These are phyloP conservation scores for Xylariales sp. DNA, from an alignment of 2,329 filamentous ascomycete genomes.

Conservation along the genomic window DNA sequence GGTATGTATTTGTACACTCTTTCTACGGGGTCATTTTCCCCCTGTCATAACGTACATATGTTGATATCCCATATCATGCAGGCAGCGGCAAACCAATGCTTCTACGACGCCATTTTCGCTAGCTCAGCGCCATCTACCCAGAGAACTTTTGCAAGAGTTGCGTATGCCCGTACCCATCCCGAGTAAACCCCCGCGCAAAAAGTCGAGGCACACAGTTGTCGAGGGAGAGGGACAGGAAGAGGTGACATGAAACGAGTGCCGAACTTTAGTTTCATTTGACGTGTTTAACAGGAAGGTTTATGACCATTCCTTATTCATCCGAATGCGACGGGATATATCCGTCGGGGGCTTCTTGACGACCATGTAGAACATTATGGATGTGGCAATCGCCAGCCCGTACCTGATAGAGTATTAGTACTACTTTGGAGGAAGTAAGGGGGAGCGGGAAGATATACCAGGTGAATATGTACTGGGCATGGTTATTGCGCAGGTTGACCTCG, in stretches of 20 bases:
- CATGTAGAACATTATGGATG: conserved; percentile 96
- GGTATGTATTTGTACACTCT: conserved; percentile 65
- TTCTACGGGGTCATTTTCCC: conserved; percentile 24
- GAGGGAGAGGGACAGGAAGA: conserved; percentile 58
- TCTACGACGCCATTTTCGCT: conserved; percentile 83
- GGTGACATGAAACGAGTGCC: conserved; percentile 42
- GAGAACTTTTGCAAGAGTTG: conserved; percentile 85
- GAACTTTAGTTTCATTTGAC: conserved; percentile 22
- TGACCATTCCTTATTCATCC: conserved; percentile 81
- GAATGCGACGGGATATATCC: conserved; percentile 77
- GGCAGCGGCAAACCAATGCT: conserved; percentile 80
- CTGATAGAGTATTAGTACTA: conserved; percentile 57
- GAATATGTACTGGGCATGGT: conserved; percentile 98
- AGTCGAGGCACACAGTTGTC: conserved; percentile 52
- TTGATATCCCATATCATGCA: conserved; percentile 54
- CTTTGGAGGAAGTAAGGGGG: neutral
- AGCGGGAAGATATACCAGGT: conserved; percentile 78
- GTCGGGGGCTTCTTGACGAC: conserved; percentile 87
- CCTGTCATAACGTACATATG: conserved; percentile 34
- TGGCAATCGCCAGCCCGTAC: conserved; percentile 87
- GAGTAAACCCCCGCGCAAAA: conserved; percentile 59
- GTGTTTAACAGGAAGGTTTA: conserved; percentile 35
- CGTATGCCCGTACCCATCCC: conserved; percentile 73
- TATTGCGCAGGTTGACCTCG: conserved; percentile 94
- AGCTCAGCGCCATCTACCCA: conserved; percentile 83